Evolutionary conservation across 768 basidiomycete species (phyloP), one percentile per base, ranked within the genome.

Genomic region (Psilocybe sp.): DNA sequence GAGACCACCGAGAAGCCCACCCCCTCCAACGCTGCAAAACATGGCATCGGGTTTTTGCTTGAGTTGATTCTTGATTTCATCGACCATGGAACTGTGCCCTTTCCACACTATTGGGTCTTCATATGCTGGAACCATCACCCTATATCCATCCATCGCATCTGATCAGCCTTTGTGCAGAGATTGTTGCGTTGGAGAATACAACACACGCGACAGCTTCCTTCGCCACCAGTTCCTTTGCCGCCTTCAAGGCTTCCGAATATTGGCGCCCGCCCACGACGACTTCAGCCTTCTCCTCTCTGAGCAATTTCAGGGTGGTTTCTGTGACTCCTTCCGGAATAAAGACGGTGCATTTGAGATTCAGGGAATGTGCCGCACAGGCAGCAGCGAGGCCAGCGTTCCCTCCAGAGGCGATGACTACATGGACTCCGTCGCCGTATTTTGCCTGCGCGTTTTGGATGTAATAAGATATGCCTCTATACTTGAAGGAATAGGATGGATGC

Each of bases 351-450:
- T 63, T 70, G 38, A 88, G 68, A 5, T 68, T 66, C 18, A 89
- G 71, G 15, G 60, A 67, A 23, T 75, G 69, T 8, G 87, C 80
- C 16, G 82, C 83, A 53, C 79, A 77, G 13, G 87, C 87, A 0
- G 79, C 78, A 11, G 87, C 89, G 12, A 89, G 69, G 1, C 82
- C 88, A n/a, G 86, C 89, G 60, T 91, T 90, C n/a, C 89, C 89
- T 4, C 84, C 79, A 0, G 89, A 91, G 0, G 89, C 87, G 44
- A 84, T 80, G 38, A 89, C 69, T 38, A 84, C 69, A 62, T 88
- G 89, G 5, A 82, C 70, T 23, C 63, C 60, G 11, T 74, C 61
- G 0, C 89, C 88, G 46, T 78, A 71, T 15, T 61, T 66, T 50
- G 74, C 69, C 46, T 74, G 73, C 15, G 77, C 78, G 28, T 73